Evolutionary conservation across 345 rosid species (phyloP).

Genomic region (Angophora floribunda): DNA sequence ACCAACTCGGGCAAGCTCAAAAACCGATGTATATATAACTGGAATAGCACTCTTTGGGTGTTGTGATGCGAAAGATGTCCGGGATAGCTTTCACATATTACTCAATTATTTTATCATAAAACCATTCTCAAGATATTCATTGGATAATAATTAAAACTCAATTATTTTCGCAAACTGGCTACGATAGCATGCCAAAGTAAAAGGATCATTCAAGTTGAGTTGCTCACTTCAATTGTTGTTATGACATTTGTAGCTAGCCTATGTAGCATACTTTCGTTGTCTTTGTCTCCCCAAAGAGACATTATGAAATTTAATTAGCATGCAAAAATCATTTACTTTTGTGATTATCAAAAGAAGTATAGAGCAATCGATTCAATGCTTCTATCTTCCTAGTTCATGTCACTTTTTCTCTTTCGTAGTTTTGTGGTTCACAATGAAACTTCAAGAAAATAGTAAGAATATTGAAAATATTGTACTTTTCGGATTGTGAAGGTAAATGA

Average conservation of each 20-base stretch:
- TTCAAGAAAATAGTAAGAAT: accelerated
- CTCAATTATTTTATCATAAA: background rate
- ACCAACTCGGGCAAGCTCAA: background rate
- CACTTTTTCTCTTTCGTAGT: background rate
- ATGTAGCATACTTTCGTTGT: background rate
- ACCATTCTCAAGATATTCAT: background rate
- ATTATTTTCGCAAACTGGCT: background rate
- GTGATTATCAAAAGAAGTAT: background rate
- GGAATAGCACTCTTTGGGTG: background rate
- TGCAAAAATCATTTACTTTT: background rate
- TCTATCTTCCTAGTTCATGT: too few species aligned
- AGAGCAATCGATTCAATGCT: too few species aligned
- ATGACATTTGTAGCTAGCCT: background rate
- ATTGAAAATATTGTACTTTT: accelerated
- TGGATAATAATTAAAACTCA: too few species aligned
- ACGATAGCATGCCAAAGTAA: background rate
- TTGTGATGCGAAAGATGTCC: accelerated
- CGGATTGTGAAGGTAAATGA: background rate
- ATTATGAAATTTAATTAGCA: background rate
- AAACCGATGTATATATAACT: accelerated
- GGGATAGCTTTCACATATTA: background rate
- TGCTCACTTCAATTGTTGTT: background rate
- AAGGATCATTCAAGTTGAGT: background rate
- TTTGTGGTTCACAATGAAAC: accelerated
- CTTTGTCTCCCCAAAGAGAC: background rate